Evolutionary conservation across 2,329 filamentous ascomycete genomes (phyloP).

Genomic region (Monosporascus sp.): DNA sequence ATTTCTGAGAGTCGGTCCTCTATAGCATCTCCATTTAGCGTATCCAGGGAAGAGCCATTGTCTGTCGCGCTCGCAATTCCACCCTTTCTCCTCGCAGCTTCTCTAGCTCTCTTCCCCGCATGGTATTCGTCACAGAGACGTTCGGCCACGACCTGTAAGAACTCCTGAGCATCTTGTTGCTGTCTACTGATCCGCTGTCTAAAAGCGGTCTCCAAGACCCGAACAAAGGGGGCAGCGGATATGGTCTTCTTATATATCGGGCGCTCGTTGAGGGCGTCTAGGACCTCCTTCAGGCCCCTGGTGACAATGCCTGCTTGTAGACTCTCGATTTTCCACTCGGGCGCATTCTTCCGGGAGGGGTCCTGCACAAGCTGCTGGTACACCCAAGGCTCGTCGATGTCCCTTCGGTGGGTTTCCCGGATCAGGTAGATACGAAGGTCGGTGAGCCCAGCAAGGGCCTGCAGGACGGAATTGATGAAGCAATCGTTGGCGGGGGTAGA

Average conservation of each 20-base stretch:
- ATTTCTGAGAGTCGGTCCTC: slow-evolving; percentile 24
- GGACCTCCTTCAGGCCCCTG: slow-evolving; percentile 80
- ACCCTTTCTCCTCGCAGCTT: slow-evolving; percentile 41
- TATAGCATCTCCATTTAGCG: slow-evolving; percentile 22
- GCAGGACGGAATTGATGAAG: slow-evolving; percentile 94
- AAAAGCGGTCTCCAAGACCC: slow-evolving; percentile 79
- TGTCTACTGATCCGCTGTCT: slow-evolving; percentile 85
- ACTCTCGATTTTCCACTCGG: slow-evolving; percentile 56
- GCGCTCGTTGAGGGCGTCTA: slow-evolving; percentile 88
- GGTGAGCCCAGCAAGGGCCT: slow-evolving; percentile 83
- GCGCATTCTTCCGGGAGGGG: slow-evolving; percentile 29
- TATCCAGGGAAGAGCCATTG: slow-evolving; percentile 3
- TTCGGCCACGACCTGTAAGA: slow-evolving; percentile 89
- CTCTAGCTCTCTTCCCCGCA: slow-evolving; percentile 70
- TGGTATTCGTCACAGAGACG: slow-evolving; percentile 91
- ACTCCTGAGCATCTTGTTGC: slow-evolving; percentile 97
- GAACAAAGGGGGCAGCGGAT: slow-evolving; percentile 77
- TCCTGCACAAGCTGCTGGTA: slow-evolving; percentile 60
- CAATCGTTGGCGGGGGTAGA: slow-evolving; percentile 91
- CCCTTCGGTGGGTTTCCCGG: slow-evolving; percentile 78
- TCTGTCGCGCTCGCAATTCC: slow-evolving; percentile 7
- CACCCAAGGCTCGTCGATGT: slow-evolving; percentile 70
- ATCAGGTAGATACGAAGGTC: slow-evolving; percentile 90
- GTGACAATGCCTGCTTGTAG: slow-evolving; percentile 82
- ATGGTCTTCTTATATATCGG: slow-evolving; percentile 94